phyloP scores from a whole-genome alignment of 345 rosid genomes.

The Brassica rapa region DNA sequence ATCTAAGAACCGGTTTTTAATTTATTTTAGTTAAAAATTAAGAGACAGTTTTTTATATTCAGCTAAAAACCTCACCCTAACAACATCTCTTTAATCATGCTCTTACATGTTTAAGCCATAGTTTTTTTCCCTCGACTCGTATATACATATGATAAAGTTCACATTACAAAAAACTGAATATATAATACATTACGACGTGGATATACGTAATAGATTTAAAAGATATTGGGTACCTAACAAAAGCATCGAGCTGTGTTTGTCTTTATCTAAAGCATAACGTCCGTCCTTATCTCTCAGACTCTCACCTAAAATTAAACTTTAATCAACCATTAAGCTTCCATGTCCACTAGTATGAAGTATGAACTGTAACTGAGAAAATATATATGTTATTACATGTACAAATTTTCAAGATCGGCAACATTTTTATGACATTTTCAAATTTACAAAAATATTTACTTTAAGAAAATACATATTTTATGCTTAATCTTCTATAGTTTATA shows the following conservation, averaged over 20 bases:
- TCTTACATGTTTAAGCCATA: slow-evolving; percentile 7
- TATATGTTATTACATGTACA: background rate
- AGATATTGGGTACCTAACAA: slow-evolving; percentile 28
- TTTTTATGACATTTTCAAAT: background rate
- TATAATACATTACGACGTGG: slow-evolving; percentile 17
- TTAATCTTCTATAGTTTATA: background rate
- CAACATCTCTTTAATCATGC: too few species aligned
- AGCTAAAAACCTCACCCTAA: too few species aligned
- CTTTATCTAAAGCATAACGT: slow-evolving; percentile 24
- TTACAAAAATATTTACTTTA: background rate
- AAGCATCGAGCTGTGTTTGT: slow-evolving; percentile 25
- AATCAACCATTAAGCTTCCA: slow-evolving; percentile 21
- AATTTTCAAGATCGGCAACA: background rate
- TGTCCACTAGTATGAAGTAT: slow-evolving; percentile 4
- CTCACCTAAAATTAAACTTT: slow-evolving; percentile 15
- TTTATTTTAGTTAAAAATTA: too few species aligned
- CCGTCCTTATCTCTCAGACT: slow-evolving; percentile 7
- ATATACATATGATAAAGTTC: slow-evolving; percentile 13
- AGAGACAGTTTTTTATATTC: too few species aligned
- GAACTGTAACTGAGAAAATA: background rate
- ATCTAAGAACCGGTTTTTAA: too few species aligned
- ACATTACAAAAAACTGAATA: background rate
- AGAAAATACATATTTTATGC: background rate
- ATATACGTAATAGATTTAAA: slow-evolving; percentile 8
- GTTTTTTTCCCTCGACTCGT: background rate